Base-by-base conservation (phyloP, 2,329 filamentous ascomycete genomes). In the Cytospora paraplurivora region DNA sequence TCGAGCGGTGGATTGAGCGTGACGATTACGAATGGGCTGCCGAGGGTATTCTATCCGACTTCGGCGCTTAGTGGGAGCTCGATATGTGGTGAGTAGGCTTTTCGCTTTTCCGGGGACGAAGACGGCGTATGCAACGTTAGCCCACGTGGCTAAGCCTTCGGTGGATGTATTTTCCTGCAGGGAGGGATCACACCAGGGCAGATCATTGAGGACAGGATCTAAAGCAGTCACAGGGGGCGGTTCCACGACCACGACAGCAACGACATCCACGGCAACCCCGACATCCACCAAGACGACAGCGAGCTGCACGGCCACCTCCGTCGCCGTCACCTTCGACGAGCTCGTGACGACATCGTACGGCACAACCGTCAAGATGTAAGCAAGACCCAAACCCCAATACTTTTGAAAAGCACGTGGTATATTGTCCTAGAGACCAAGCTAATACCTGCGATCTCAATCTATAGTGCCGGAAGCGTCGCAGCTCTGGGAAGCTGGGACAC, bases 401-500 rank as follows among this genome's bases (percentile, higher is more conserved):
- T 17, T 15, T n/a, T 17, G 8, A 41, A 33, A 33, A 38, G 47
- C 41, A 55, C 51, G 41, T 21, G 38, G 49, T 38, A 10, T n/a
- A 3, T 41, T 44, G 10, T 19, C 50, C 54, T 21, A 3, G 27
- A 35, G 12, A 10, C n/a, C 11, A 21, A 21, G 12, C n/a, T 47
- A 19, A 47, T n/a, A 47, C n/a, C 3, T 11, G 17, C n/a, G 13
- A 47, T 19, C 35, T 13, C 37, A 38, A 27, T 27, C 27, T 27
- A 27, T 38, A 72, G 70, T 41, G 57, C 62, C 32, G 72, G 71
- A 33, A 69, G 70, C 61, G 62, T 66, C 27, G 38, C 69, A 3
- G 59, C 67, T n/a, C 69, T 88, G 5, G 84, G 85, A 0, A 74
- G 68, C 66, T 87, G 85, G 85, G 74, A 78, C 49, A 73, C 78